Conservation (phyloP, 345 rosid species). For the Sisymbrium altissimum region DNA sequence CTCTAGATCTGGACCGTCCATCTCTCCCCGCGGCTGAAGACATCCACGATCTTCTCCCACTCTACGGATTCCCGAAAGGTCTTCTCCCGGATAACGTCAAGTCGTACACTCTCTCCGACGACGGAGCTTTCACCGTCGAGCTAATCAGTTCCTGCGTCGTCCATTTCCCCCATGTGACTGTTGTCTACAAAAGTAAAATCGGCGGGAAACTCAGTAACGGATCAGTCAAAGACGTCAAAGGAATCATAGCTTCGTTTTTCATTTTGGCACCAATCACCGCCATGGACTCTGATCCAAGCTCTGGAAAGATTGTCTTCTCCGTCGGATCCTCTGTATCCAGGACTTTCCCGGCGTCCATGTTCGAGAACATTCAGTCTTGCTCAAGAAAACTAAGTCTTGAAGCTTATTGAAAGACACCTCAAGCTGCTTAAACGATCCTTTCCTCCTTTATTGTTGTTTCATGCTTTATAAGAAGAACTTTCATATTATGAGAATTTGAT, state of each 20-base stretch:
- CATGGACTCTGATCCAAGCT: constrained; percentile 43
- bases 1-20: constrained; percentile 15
- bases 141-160: too few relatives aligned
- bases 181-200: too few relatives aligned
- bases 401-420: neutral
- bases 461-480: too few relatives aligned
- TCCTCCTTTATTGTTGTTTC: too few relatives aligned
- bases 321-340: constrained; percentile 69
- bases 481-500: too few relatives aligned
- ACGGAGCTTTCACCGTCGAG: too few relatives aligned
- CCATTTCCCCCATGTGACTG: too few relatives aligned
- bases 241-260: constrained; percentile 65
- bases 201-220: constrained; percentile 62
- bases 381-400: constrained; percentile 31
- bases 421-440: too few relatives aligned
- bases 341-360: constrained; percentile 58
- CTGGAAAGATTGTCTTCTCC: constrained; percentile 56
- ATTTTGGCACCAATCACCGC: constrained; percentile 63
- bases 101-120: too few relatives aligned
- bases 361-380: constrained; percentile 55
- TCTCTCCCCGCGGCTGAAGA: constrained; percentile 7
- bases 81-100: too few relatives aligned
- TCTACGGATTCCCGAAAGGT: too few relatives aligned
- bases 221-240: constrained; percentile 47
- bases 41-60: too few relatives aligned